Evolutionary conservation across 371 early-diverging fungal species (phyloP).

Genomic region (Smittium mucronatum): DNA sequence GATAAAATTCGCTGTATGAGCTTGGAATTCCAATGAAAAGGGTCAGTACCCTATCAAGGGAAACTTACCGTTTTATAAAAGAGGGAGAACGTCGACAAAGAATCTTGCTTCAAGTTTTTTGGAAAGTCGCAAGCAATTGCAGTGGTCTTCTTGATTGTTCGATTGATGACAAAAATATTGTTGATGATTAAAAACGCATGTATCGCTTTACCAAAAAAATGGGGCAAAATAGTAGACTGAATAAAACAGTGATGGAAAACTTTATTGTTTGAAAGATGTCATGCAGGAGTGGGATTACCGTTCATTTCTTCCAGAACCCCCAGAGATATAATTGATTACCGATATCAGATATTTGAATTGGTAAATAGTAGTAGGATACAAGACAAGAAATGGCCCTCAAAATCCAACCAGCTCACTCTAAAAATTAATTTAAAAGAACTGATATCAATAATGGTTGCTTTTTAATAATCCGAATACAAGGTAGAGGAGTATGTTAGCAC

Average conservation of each 20-base stretch:
- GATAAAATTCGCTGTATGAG: not conserved
- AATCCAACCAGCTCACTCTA: not conserved
- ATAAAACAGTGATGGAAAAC: not conserved
- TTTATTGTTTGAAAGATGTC: not conserved
- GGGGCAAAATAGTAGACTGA: not conserved
- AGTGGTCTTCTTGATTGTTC: not conserved
- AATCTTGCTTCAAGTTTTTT: constrained; percentile 9
- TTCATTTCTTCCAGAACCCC: not conserved
- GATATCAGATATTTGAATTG: not conserved
- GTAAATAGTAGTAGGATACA: not conserved
- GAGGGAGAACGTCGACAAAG: not conserved
- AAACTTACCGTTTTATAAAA: not conserved
- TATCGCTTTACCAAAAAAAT: not conserved
- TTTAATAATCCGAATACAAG: not conserved
- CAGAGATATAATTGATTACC: not conserved
- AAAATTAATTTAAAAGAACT: constrained; percentile 3
- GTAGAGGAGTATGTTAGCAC: not conserved
- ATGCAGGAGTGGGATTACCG: not conserved
- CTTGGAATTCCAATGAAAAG: not conserved
- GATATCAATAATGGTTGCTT: not conserved
- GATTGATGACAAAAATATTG: not conserved
- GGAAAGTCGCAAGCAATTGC: constrained; percentile 10
- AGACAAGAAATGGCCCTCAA: not conserved
- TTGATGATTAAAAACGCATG: not conserved
- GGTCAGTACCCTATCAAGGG: not conserved